Evolutionary conservation across 805 yeast genomes (phyloP), one percentile per base, ranked within the genome.

Genomic region (Cyberlindnera euphorbiiphila): DNA sequence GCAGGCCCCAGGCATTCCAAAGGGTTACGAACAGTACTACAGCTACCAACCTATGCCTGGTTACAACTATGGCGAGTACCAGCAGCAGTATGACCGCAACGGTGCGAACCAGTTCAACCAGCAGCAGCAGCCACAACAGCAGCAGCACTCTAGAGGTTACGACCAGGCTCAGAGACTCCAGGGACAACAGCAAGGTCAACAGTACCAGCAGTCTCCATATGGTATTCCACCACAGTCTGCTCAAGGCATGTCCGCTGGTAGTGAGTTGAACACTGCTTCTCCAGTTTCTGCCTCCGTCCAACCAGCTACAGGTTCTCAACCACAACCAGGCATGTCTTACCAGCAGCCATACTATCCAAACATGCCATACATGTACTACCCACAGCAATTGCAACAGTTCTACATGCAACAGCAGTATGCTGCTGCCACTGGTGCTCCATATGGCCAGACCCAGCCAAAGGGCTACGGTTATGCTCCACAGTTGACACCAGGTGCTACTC

Each of bases 21-120:
- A 59, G 40, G 68, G 64, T 36, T 59, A 61, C 32, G 68, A 65
- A 30, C 58, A 58, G 41, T 49, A 33, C 39, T 50, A 44, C 37
- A 52, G 46, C 23, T 49, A 22, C 45, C 52, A 43, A 40, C 45
- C 36, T 26, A 47, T 34, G 25, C 46, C 41, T 29, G 46, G 37
- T 36, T 47, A 29, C 43, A 39, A 32, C 39, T 38, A 39, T 34
- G 45, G 30, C 31, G 25, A 34, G 28, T 51, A 40, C 33, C 41
- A 35, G 32, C 46, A 36, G 34, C 41, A 36, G 37, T 34, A 32
- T n/a, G 40, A 32, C 23, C 45, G 37, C 28, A 33, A 36, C 25
- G 39, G 37, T 26, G 19, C 14, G 11, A 22, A 21, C 27, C 34
- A 31, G 21, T 31, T 22, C 34, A 37, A 25, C 25, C 39, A 38